These are phyloP conservation scores for Claviceps spartinae DNA, from an alignment of 2,329 filamentous ascomycete genomes.

Conservation along the genomic window DNA sequence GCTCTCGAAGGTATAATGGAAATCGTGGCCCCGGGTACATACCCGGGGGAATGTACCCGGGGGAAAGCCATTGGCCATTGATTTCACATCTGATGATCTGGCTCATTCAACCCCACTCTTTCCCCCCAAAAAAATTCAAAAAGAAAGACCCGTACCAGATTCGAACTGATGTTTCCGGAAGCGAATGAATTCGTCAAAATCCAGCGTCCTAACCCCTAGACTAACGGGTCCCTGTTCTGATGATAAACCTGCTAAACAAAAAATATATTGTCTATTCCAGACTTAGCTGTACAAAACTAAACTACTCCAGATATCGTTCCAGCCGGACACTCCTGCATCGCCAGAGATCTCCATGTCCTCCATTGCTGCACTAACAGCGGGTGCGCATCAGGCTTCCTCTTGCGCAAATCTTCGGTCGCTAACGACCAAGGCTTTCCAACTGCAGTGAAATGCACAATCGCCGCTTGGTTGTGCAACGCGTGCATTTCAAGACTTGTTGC, in stretches of 20 bases:
- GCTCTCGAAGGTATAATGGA: too few species aligned
- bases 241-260: too few species aligned
- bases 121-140: background rate
- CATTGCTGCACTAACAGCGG: slow-evolving; percentile 7
- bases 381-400: slow-evolving; percentile 4
- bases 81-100: too few species aligned
- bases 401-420: background rate
- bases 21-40: too few species aligned
- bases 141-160: slow-evolving; percentile 3
- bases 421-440: slow-evolving; percentile 9
- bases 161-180: slow-evolving; percentile 13
- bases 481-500: slow-evolving; percentile 5
- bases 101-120: too few species aligned
- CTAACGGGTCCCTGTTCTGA: slow-evolving; percentile 11
- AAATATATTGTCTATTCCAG: too few species aligned
- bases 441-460: slow-evolving; percentile 9
- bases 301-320: background rate
- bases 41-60: too few species aligned
- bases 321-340: slow-evolving; percentile 5
- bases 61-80: too few species aligned
- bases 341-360: slow-evolving; percentile 7
- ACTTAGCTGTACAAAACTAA: background rate
- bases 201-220: slow-evolving; percentile 14
- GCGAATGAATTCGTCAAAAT: slow-evolving; percentile 8
- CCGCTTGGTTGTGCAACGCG: slow-evolving; percentile 6